Evolutionary conservation across 2,329 filamentous ascomycete species (phyloP).

Genomic region (Venturia oleaginea): DNA sequence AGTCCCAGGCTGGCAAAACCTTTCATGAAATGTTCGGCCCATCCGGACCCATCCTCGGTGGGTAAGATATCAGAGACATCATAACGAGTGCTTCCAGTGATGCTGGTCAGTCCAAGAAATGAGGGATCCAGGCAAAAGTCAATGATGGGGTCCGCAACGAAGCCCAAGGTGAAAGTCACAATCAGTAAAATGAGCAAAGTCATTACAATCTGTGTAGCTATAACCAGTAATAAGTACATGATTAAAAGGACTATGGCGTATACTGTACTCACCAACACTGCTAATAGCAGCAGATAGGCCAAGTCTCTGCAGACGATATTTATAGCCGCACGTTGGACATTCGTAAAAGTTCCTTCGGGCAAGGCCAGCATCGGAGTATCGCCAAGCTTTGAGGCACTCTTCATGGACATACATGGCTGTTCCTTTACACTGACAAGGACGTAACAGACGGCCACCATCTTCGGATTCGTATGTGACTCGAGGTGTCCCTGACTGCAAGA

Average conservation of each 20-base stretch:
- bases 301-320: conserved; percentile 70
- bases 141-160: conserved; percentile 86
- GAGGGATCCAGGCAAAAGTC: conserved; percentile 75
- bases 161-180: conserved; percentile 75
- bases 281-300: conserved; percentile 58
- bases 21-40: conserved; percentile 79
- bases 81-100: conserved; percentile 21
- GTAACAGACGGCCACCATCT: conserved; percentile 69
- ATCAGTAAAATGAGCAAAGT: conserved; percentile 63
- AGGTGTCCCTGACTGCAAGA: conserved; percentile 44
- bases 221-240: background rate
- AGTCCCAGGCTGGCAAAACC: conserved; percentile 84
- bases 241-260: background rate
- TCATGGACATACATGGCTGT: conserved; percentile 92
- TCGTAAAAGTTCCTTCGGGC: conserved; percentile 66
- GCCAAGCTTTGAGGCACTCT: conserved; percentile 76
- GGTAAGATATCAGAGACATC: conserved; percentile 25
- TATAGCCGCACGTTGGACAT: conserved; percentile 80
- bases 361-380: conserved; percentile 59
- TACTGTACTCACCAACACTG: conserved; percentile 30
- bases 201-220: conserved; percentile 56
- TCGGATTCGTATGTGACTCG: conserved; percentile 64
- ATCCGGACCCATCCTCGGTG: conserved; percentile 44
- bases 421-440: conserved; percentile 89
- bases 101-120: conserved; percentile 29